Percentiles rank a stretch among this genome's conserved stretches.
Evolutionary conservation across 768 basidiomycete species (phyloP).

Genomic region (Hortiboletus campestris): DNA sequence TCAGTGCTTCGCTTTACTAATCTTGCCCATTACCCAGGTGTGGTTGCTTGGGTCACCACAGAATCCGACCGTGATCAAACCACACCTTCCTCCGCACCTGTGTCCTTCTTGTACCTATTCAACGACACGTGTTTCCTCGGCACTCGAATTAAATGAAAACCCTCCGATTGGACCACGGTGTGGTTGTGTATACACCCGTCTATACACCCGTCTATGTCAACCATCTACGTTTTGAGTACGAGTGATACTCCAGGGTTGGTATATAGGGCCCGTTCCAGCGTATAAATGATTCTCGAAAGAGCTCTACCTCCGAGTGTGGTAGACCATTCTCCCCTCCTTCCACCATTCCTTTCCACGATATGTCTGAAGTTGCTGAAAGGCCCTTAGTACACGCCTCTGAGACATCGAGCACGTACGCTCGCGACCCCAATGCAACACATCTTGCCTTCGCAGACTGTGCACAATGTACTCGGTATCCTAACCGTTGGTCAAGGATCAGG

Average conservation of each 20-base stretch:
- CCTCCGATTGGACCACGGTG: constrained; percentile 1
- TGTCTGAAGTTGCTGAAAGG: constrained; percentile 23
- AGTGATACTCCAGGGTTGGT: neutral
- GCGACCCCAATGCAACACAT: constrained; percentile 1
- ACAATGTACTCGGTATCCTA: constrained; percentile 42
- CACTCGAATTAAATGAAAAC: constrained; percentile 3
- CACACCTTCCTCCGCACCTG: neutral
- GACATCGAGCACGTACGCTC: constrained; percentile 13
- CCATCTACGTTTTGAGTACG: constrained; percentile 2
- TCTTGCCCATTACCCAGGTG: constrained; percentile 13
- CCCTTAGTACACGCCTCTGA: constrained; percentile 20
- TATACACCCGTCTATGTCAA: neutral
- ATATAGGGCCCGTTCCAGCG: too few species aligned
- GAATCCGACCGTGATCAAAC: neutral
- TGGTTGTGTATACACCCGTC: neutral
- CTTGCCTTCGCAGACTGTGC: constrained; percentile 29
- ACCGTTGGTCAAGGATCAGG: constrained; percentile 57
- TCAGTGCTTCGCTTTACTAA: constrained; percentile 1
- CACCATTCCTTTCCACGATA: constrained; percentile 7
- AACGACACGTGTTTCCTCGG: neutral
- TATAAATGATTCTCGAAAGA: constrained; percentile 21
- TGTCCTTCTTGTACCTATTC: neutral
- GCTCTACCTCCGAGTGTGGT: neutral
- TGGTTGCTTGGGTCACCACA: neutral
- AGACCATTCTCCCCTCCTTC: neutral